phyloP scores from a whole-genome alignment of 2,329 filamentous ascomycete species.

The Pseudocercospora crystallina region DNA sequence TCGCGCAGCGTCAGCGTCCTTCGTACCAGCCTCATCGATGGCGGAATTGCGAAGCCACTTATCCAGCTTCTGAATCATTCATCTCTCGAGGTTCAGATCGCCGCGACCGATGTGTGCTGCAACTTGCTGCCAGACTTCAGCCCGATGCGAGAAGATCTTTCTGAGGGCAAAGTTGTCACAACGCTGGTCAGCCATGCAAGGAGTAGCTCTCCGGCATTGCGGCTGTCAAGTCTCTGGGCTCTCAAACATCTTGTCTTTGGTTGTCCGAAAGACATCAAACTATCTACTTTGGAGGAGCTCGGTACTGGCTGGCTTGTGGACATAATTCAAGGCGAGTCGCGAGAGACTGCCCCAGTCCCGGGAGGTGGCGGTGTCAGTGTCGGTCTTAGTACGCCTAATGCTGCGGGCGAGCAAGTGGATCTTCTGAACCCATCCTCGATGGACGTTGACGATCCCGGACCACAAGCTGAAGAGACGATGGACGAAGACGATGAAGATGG shows the following conservation, averaged over 20 bases:
- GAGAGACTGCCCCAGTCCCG: constrained; percentile 38
- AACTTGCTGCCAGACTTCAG: constrained; percentile 88
- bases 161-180: constrained; percentile 71
- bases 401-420: constrained; percentile 60
- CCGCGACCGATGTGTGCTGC: constrained; percentile 78
- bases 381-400: constrained; percentile 51
- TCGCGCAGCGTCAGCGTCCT: constrained; percentile 82
- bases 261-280: constrained; percentile 70
- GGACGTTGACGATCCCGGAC: constrained; percentile 32
- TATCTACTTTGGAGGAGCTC: constrained; percentile 73
- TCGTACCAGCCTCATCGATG: constrained; percentile 83
- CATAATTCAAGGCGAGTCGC: constrained; percentile 63
- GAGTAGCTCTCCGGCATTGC: constrained; percentile 73
- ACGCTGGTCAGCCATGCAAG: constrained; percentile 81
- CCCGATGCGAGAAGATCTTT: constrained; percentile 80
- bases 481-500: constrained; percentile 41
- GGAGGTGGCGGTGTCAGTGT: constrained; percentile 49
- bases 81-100: constrained; percentile 77
- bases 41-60: constrained; percentile 74
- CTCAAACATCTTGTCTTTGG: constrained; percentile 84
- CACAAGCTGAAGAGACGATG: constrained; percentile 29
- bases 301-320: constrained; percentile 77
- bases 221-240: constrained; percentile 87
- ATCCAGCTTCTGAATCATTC: constrained; percentile 72
- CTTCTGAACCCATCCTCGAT: constrained; percentile 53